Evolutionary conservation across 805 yeast genomes (phyloP), one percentile per base, ranked within the genome.

Genomic region (Candida mattraensis): DNA sequence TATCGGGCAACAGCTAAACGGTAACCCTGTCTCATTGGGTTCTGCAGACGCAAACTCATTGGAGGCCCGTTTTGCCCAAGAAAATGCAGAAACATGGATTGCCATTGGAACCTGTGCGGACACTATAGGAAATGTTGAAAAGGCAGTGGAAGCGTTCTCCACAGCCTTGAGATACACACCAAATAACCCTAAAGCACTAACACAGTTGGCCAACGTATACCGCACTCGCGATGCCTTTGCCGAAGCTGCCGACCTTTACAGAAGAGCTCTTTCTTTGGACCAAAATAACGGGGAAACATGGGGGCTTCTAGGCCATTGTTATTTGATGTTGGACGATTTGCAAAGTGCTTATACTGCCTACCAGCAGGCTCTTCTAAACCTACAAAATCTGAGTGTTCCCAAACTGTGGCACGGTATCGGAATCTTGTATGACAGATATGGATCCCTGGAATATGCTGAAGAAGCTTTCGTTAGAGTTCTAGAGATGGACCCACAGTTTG

Each of bases 361-460:
- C 66, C 99, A 93, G 66, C 89, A 94, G 57, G 98, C 98, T 3
- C 69, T 93, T 31, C 84, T 86, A 61, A 93, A 87, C 59, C 66
- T 89, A 56, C 87, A 85, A 45, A 91, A 93, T 55, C 94, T 96
- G 30, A 87, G 87, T 50, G 97, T 89, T 36, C 98, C 98, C 38
- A 88, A 88, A 58, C 74, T 93, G 50, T 93, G 99, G 99, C 97
- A 93, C 63, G 99, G 99, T 0, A 91, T 93, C 47, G 99, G 99
- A 22, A 93, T 93, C 40, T 71, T 93, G 42, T 93, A 93, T 61
- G 99, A 93, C 62, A 72, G 99, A 35, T 93, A 93, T 60, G 99
- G 98, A 18, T 85, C 95, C 5, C 67, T 91, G 46, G 98, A 91
- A 64, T 93, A 91, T 54, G 99, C 99, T 3, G 99, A 93, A 61